Evolutionary conservation across 108 stramenopile species (phyloP), one percentile per base, ranked within the genome.

Genomic region (Nitzschia putrida): DNA sequence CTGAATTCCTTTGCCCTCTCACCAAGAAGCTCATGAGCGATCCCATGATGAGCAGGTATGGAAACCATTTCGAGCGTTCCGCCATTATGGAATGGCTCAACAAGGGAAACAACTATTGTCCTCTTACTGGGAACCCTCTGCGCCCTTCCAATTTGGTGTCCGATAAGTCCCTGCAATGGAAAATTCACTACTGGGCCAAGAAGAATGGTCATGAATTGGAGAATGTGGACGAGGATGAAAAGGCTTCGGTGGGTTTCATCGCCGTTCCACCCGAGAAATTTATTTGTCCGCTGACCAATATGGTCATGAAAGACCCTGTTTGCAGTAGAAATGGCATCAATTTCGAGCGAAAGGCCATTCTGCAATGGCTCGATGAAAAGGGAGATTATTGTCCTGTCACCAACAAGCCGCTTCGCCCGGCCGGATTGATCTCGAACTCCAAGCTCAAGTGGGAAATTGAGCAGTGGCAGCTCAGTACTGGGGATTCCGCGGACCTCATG

Each of bases 241-340:
- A 34, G 29, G 7, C 61, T 9, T 63, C 61, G 8, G 40, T 66
- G 12, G 16, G 51, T 21, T 66, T 53, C 52, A 21, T 49, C 43
- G 64, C 76, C 20, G 68, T 83, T 8, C 71, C 82, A 12, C 80
- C 79, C 2, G 69, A 73, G 22, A 74, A 76, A 64, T 86, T 86
- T 78, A 72, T 83, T 50, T 86, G 85, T 43, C 85, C 85, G 2
- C 53, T 86, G 11, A 83, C 80, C 0, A 44, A 73, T 69, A 54
- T 61, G 21, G 81, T 86, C 20, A 86, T 86, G 85, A 77, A 56
- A 25, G 82, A 86, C 66, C 85, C 85, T 8, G 85, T 85, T 1
- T 66, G 77, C n/a, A 83, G 82, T 6, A 80, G 71, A 8, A 65
- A 77, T 47, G 85, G 85, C 0, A 20, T 55, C 29, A 83, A 77